Percentiles rank a stretch among this genome's conserved stretches.
These are phyloP conservation scores for Dillenia suffruticosa DNA, from an alignment of 164 flowering plant genomes.

Conservation along the genomic window DNA sequence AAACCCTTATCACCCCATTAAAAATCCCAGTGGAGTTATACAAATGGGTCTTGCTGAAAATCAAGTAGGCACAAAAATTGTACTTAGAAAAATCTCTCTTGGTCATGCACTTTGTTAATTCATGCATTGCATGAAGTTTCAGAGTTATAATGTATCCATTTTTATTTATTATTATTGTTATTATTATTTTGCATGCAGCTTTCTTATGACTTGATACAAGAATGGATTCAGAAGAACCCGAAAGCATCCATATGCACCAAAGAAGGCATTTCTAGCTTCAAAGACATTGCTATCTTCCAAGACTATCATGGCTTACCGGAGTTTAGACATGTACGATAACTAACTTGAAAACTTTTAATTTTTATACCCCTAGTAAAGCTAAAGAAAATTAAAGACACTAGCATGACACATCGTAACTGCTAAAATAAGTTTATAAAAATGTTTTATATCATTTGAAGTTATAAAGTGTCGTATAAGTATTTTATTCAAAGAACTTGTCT, in stretches of 20 bases:
- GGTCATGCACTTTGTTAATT: too few species aligned
- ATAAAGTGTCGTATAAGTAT: too few species aligned
- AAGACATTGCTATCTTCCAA: constrained; percentile 29
- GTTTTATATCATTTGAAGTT: too few species aligned
- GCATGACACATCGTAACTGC: neutral
- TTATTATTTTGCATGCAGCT: constrained; percentile 22
- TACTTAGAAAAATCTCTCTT: neutral
- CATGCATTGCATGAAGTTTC: neutral
- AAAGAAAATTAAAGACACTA: too few species aligned
- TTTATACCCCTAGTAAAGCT: too few species aligned
- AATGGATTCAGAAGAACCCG: constrained; percentile 18
- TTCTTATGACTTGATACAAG: constrained; percentile 21
- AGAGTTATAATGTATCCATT: neutral
- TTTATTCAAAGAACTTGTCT: too few species aligned
- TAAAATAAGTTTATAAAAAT: too few species aligned
- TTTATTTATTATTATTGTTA: too few species aligned
- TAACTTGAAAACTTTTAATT: too few species aligned
- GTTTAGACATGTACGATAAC: constrained; percentile 20
- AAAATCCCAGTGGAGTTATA: constrained; percentile 25
- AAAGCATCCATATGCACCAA: constrained; percentile 12
- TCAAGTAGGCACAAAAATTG: constrained; percentile 14
- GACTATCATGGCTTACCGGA: constrained; percentile 33
- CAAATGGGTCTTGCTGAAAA: constrained; percentile 39
- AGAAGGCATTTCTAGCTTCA: constrained; percentile 19
- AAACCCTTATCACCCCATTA: constrained; percentile 22